Evolutionary conservation across 306 rosid genomes (phyloP).

Genomic region (Prunus fruticosa): DNA sequence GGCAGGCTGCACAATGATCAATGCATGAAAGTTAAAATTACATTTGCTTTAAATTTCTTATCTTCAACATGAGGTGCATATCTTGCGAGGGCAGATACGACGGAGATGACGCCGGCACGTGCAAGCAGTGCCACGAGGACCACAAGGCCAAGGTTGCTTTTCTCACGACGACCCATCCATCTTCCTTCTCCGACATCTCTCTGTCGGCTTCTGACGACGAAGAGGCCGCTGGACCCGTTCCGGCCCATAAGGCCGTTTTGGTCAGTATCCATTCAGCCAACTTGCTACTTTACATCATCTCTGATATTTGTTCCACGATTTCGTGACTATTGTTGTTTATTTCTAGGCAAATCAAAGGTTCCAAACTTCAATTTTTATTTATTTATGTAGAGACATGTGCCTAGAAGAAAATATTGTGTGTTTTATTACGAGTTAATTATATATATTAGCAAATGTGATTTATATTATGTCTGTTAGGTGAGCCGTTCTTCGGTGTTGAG

Average conservation of each 20-base stretch:
- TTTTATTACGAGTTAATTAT: too few species aligned
- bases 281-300: background rate
- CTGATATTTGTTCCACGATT: too few species aligned
- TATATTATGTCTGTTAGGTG: slow-evolving; percentile 22
- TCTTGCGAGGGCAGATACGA: slow-evolving; percentile 42
- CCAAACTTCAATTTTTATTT: too few species aligned
- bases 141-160: slow-evolving; percentile 66
- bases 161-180: slow-evolving; percentile 33
- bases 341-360: too few species aligned
- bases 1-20: too few species aligned
- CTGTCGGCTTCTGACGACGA: slow-evolving; percentile 42
- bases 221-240: slow-evolving; percentile 32
- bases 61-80: slow-evolving; percentile 29
- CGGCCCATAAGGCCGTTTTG: slow-evolving; percentile 79
- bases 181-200: slow-evolving; percentile 47
- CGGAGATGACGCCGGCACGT: slow-evolving; percentile 51
- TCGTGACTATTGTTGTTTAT: too few species aligned
- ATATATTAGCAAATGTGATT: too few species aligned
- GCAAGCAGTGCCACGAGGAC: slow-evolving; percentile 53
- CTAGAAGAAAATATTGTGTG: too few species aligned
- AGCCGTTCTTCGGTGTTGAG: slow-evolving; percentile 80
- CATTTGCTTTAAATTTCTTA: too few species aligned
- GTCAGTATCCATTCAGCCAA: slow-evolving; percentile 37
- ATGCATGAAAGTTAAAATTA: too few species aligned
- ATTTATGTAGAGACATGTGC: too few species aligned